Conservation (phyloP, 139 green algal genomes). For the Yamagishiella unicocca region DNA sequence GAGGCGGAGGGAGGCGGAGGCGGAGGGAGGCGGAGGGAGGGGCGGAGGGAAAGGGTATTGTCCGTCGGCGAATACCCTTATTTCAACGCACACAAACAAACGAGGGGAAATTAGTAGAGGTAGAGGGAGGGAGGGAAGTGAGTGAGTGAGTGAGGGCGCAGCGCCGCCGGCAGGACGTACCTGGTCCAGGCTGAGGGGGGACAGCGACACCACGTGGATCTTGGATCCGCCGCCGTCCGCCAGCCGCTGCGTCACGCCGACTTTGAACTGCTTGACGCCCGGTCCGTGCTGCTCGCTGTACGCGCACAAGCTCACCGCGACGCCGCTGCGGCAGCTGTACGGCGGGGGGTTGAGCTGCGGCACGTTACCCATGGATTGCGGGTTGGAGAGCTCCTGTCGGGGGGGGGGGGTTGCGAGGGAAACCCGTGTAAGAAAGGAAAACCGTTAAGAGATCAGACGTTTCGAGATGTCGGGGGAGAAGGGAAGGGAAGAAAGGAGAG, state of each 20-base stretch:
- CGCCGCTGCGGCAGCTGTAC: conserved; percentile 26
- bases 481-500: too few relatives aligned
- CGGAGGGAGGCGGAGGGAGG: too few relatives aligned
- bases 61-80: too few relatives aligned
- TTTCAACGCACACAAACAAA: too few relatives aligned
- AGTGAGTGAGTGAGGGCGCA: background rate
- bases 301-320: background rate
- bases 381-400: conserved; percentile 3
- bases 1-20: too few relatives aligned
- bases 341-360: background rate
- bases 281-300: background rate
- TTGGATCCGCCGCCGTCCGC: background rate
- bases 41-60: too few relatives aligned
- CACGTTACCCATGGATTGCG: background rate
- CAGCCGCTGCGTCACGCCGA: conserved; percentile 5
- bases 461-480: too few relatives aligned
- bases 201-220: background rate
- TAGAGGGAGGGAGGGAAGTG: background rate
- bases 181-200: background rate
- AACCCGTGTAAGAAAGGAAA: too few relatives aligned
- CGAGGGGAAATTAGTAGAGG: too few relatives aligned
- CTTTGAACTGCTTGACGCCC: background rate
- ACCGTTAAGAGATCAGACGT: too few relatives aligned
- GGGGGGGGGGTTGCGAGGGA: too few relatives aligned
- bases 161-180: background rate